Conservation (phyloP, 2,329 filamentous ascomycete genomes). For the Hypomyces perniciosus region DNA sequence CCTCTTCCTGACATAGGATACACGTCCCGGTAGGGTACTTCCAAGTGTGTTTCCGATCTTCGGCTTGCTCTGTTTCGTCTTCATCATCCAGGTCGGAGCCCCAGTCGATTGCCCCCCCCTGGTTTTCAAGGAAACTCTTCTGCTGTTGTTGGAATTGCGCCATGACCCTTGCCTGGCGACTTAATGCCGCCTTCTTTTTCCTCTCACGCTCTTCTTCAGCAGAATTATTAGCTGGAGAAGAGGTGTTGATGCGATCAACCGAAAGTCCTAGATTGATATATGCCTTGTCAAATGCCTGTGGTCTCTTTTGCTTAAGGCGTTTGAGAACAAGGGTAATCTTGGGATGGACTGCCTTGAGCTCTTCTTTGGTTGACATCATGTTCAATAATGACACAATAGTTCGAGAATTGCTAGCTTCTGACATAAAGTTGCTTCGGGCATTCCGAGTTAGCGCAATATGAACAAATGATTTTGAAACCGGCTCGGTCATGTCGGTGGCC, state of each 20-base stretch:
- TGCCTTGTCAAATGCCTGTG: constrained; percentile 63
- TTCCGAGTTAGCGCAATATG: constrained; percentile 60
- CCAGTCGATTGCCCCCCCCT: constrained; percentile 81
- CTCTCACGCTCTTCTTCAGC: constrained; percentile 69
- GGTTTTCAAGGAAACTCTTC: constrained; percentile 86
- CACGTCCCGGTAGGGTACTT: constrained; percentile 91
- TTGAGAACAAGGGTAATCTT: constrained; percentile 81
- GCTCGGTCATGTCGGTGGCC: constrained; percentile 41
- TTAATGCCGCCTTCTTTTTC: constrained; percentile 86
- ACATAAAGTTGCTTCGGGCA: constrained; percentile 56
- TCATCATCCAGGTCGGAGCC: constrained; percentile 73
- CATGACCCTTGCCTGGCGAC: constrained; percentile 90
- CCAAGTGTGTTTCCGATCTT: constrained; percentile 62
- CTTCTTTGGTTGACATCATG: constrained; percentile 58
- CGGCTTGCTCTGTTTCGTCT: constrained; percentile 48
- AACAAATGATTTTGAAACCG: constrained; percentile 61
- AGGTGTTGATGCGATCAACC: constrained; percentile 73
- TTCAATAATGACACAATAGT: constrained; percentile 61
- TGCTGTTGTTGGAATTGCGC: constrained; percentile 97
- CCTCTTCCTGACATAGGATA: constrained; percentile 94
- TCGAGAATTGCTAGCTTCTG: constrained; percentile 48
- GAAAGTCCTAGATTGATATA: constrained; percentile 60
- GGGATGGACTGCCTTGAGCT: constrained; percentile 74
- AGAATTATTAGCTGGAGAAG: constrained; percentile 66
- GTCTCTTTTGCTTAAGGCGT: constrained; percentile 77